Conservation (phyloP, 2,329 filamentous ascomycete genomes). For the Phaeophleospora eucalypticola region DNA sequence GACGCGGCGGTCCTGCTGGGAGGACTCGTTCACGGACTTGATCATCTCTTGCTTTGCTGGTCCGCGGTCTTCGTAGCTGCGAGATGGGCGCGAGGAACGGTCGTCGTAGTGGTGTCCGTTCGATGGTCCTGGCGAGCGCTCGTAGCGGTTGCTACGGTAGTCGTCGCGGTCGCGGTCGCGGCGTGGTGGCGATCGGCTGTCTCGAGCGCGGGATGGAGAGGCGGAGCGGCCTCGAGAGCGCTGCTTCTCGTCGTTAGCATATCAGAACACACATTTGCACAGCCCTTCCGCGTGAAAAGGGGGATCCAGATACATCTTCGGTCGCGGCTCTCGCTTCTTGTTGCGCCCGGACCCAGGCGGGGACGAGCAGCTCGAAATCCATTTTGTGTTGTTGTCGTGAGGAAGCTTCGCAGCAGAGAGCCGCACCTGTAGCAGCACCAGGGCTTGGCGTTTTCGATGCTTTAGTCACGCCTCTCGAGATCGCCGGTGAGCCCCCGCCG, state of each 20-base stretch:
- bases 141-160: conserved; percentile 43
- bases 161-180: conserved; percentile 9
- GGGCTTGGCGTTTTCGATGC: too few relatives aligned
- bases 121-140: conserved; percentile 76
- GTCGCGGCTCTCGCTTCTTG: too few relatives aligned
- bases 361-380: too few relatives aligned
- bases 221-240: conserved; percentile 1
- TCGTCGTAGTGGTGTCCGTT: conserved; percentile 59
- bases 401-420: too few relatives aligned
- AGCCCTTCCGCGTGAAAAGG: too few relatives aligned
- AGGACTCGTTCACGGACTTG: conserved; percentile 86
- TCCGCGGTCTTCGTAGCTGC: conserved; percentile 74
- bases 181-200: conserved; percentile 20
- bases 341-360: too few relatives aligned
- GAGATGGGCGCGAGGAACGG: conserved; percentile 36
- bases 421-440: too few relatives aligned
- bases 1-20: conserved; percentile 97
- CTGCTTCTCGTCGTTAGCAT: not conserved
- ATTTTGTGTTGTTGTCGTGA: too few relatives aligned
- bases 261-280: too few relatives aligned
- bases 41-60: conserved; percentile 92
- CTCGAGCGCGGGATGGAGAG: conserved; percentile 53
- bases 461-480: too few relatives aligned
- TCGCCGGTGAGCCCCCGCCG: too few relatives aligned
- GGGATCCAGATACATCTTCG: too few relatives aligned